Evolutionary conservation across 371 early-diverging fungal species (phyloP), one percentile per base, ranked within the genome.

Genomic region (Mortierella sp.): DNA sequence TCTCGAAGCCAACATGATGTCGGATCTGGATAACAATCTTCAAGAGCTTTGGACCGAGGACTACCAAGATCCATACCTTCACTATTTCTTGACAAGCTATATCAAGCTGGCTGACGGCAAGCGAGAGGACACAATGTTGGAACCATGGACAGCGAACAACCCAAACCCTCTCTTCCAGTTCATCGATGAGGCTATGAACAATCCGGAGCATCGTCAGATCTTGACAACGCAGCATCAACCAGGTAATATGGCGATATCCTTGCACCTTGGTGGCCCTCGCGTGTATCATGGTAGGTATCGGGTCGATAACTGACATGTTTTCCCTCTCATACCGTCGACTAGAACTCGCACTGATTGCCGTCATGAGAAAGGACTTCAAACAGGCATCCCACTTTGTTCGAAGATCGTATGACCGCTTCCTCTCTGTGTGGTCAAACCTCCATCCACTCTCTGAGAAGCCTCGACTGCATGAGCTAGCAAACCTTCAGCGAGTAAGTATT

Each of bases 161-260:
- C 82, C 83, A 0, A 89, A 88, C 52, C 89, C 89, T 10, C 60
- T 89, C 12, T 78, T 80, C 42, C 49, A 58, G 2, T 89, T 90
- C 51, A 47, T 90, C 27, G 64, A 81, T 6, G 61, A 81, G 4
- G 87, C 89, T 1, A 82, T 78, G 57, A 73, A 67, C 39, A 80
- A 82, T 19, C 66, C 81, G 10, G 51, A 19, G 5, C 83, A 72
- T 47, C 62, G 71, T 41, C 81, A 80, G 2, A 67, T 82, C 13
- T 54, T 88, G 0, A 45, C 80, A 3, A 67, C 79, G 0, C 62
- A 83, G 27, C 82, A 76, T 56, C 81, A 84, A n/a, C 79, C 80
- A 54, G 89, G 89, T 90, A 85, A 18, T 43, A 16, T 43, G 34
- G 4, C 10, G 34, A 34, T 34, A n/a, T n/a, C n/a, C n/a, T n/a